Evolutionary conservation across 306 rosid species (phyloP).

Genomic region (apple (Malus domestica)): DNA sequence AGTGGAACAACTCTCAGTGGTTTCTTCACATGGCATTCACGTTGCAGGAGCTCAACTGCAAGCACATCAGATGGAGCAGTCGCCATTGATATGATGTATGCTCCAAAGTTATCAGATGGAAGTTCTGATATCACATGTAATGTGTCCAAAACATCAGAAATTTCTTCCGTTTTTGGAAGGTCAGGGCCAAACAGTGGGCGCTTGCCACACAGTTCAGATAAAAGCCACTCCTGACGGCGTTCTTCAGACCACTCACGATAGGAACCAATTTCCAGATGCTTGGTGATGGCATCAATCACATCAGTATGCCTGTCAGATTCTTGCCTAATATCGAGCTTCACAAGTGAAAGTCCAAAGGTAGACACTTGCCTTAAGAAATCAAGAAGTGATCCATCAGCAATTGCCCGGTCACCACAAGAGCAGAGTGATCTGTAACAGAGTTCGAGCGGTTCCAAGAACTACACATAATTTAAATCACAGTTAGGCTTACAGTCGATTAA

Average conservation of each 20-base stretch:
- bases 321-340: constrained; percentile 92
- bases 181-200: constrained; percentile 93
- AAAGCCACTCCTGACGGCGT: constrained; percentile 81
- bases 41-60: constrained; percentile 89
- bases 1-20: constrained; percentile 91
- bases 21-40: constrained; percentile 70
- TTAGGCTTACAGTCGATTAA: constrained; percentile 18
- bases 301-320: constrained; percentile 94
- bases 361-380: constrained; percentile 97
- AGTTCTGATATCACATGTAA: constrained; percentile 85
- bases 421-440: constrained; percentile 88
- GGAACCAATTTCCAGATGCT: constrained; percentile 84
- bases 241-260: constrained; percentile 93
- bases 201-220: constrained; percentile 78
- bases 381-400: constrained; percentile 95
- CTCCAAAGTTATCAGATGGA: constrained; percentile 87
- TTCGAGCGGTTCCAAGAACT: constrained; percentile 96
- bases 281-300: constrained; percentile 83
- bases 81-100: constrained; percentile 97
- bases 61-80: constrained; percentile 93
- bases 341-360: constrained; percentile 90
- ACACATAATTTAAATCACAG: constrained; percentile 20
- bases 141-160: constrained; percentile 78
- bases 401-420: constrained; percentile 78
- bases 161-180: constrained; percentile 89